These are phyloP conservation scores for Apophysomyces trapeziformis DNA, from an alignment of 371 early-diverging fungal genomes.

Conservation along the genomic window DNA sequence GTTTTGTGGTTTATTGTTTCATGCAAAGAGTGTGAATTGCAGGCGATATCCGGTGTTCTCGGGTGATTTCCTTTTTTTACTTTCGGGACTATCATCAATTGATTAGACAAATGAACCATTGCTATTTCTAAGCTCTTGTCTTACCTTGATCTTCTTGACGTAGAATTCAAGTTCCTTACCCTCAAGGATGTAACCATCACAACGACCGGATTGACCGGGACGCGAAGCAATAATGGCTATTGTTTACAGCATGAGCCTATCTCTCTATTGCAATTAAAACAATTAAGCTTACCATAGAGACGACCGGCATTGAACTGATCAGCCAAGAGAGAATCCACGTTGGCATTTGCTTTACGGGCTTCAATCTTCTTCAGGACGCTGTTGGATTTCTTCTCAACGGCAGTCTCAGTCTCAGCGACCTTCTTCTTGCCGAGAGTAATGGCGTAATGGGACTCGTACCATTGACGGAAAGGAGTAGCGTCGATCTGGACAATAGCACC, in stretches of 20 bases:
- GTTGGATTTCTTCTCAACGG: slow-evolving; percentile 82
- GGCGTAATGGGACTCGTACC: slow-evolving; percentile 95
- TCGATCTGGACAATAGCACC: slow-evolving; percentile 96
- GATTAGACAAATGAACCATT: neutral
- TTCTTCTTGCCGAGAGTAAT: slow-evolving; percentile 83
- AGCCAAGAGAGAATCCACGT: slow-evolving; percentile 84
- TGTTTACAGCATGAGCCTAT: neutral
- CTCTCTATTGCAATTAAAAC: neutral
- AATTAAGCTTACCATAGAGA: slow-evolving; percentile 62
- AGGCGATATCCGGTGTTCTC: neutral
- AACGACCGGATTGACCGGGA: slow-evolving; percentile 97
- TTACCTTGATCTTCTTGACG: slow-evolving; percentile 77
- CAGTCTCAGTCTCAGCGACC: slow-evolving; percentile 60
- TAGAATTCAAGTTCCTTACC: slow-evolving; percentile 97
- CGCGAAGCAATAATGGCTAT: slow-evolving; percentile 87
- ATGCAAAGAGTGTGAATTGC: neutral
- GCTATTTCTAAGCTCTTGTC: neutral
- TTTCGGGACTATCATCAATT: slow-evolving; percentile 10
- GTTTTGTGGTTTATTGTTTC: neutral
- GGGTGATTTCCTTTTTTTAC: slow-evolving; percentile 2
- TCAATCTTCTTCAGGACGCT: slow-evolving; percentile 84
- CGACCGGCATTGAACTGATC: slow-evolving; percentile 94
- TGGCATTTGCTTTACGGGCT: slow-evolving; percentile 75
- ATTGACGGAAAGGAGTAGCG: slow-evolving; percentile 96
- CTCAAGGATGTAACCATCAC: slow-evolving; percentile 97